Evolutionary conservation across 2,329 filamentous ascomycete genomes (phyloP).

Genomic region (Verticillium longisporum): DNA sequence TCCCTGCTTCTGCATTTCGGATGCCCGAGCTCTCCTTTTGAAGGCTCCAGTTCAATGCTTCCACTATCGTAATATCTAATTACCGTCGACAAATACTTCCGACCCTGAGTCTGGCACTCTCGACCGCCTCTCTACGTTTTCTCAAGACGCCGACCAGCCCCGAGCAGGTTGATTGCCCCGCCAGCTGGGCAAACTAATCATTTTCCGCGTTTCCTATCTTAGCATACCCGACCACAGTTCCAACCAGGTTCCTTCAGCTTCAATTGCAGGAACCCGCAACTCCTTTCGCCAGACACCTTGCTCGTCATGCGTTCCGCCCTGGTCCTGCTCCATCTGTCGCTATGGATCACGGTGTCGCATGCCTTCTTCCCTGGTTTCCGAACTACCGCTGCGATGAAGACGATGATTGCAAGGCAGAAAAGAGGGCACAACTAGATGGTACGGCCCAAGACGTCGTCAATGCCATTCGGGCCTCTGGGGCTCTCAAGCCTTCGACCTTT

Average conservation of each 20-base stretch:
- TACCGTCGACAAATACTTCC: neutral
- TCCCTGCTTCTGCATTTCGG: neutral
- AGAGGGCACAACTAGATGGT: slow-evolving; percentile 5
- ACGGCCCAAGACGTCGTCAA: slow-evolving; percentile 1
- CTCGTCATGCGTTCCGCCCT: slow-evolving; percentile 32
- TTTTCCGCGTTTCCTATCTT: neutral
- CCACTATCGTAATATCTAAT: neutral
- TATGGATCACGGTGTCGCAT: slow-evolving; percentile 36
- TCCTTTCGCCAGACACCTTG: neutral
- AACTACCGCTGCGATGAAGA: slow-evolving; percentile 18
- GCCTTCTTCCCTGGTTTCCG: slow-evolving; percentile 42
- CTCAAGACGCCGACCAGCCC: neutral
- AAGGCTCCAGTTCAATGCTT: neutral
- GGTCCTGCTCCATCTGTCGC: slow-evolving; percentile 36
- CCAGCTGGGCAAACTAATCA: neutral
- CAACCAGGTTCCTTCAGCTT: neutral
- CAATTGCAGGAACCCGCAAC: neutral
- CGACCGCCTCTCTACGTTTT: neutral
- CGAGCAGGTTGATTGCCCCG: neutral
- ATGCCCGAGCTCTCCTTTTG: neutral
- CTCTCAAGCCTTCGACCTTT: slow-evolving; percentile 25
- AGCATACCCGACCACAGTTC: neutral
- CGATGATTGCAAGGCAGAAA: slow-evolving; percentile 17
- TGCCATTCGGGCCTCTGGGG: slow-evolving; percentile 8
- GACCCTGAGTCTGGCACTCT: neutral